Evolutionary conservation across 1,284 basidiomycete species (phyloP), one percentile per base, ranked within the genome.

Genomic region (Xerocomus nothofagi): DNA sequence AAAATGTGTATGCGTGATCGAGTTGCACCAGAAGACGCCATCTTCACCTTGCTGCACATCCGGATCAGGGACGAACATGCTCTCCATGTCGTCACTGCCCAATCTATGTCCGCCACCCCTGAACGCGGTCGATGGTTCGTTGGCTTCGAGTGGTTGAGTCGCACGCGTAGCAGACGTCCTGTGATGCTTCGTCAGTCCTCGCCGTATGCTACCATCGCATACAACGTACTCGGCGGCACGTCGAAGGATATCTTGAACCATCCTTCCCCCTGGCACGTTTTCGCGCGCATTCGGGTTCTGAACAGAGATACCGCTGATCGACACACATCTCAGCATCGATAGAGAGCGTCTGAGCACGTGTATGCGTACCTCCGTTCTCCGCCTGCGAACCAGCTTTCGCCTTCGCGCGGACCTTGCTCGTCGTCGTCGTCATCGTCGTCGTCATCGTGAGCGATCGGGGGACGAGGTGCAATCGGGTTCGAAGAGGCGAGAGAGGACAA

Each of bases 61-160:
- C 0, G 86, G 82, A 66, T 91, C 88, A n/a, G 89, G 84, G 27
- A 94, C 72, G 54, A 74, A 84, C 10, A 75, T 62, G 50, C 87
- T 89, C 11, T 86, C 84, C 1, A 86, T 76, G 18, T 95, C 91
- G 50, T 95, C 93, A 23, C 87, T 86, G 2, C 93, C 94, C n/a
- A 98, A 75, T 0, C 78, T 90, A 66, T 95, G 81, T 3, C 92
- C 94, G 3, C 82, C 77, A 2, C 92, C 92, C 39, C 71, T 65
- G 64, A 91, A 92, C 1, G 68, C 57, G 3, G 44, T 51, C 20
- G 53, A 50, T 2, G 32, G 30, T 6, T 33, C 45, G 2, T 26
- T 30, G 0, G 39, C 14, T 2, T 34, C 38, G 24, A 20, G 39
- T 3, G 70, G 63, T 34, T 65, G 58, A 15, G 62, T 40, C 15